Evolutionary conservation across 202 grass and related monocot species (phyloP).

Genomic region (Carex arenaria): DNA sequence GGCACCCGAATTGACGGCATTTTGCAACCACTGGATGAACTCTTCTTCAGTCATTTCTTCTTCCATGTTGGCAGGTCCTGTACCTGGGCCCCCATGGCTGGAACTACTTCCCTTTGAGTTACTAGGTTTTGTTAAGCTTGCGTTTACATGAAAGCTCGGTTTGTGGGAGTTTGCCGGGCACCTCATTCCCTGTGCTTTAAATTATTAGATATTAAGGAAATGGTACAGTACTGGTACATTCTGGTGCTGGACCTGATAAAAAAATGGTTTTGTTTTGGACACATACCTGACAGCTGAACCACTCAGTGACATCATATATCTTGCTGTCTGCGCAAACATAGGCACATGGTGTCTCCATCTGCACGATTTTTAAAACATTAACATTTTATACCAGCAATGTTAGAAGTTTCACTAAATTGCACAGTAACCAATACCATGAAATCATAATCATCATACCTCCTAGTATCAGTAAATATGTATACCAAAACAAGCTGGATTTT

Average conservation of each 20-base stretch:
- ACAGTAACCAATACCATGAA: not conserved
- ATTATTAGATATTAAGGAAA: conserved; percentile 14
- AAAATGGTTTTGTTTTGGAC: conserved; percentile 1
- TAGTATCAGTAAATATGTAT: not conserved
- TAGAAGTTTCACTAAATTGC: not conserved
- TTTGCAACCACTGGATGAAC: conserved; percentile 94
- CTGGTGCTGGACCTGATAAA: not conserved
- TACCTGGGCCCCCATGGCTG: conserved; percentile 28
- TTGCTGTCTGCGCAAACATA: conserved; percentile 91
- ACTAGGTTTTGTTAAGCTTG: conserved; percentile 61
- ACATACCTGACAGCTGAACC: conserved; percentile 91
- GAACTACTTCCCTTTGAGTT: conserved; percentile 59
- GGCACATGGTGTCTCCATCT: conserved; percentile 64
- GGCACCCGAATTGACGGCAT: conserved; percentile 67
- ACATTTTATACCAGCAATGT: conserved; percentile 24
- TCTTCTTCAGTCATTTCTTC: conserved; percentile 65
- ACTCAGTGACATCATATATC: conserved; percentile 94
- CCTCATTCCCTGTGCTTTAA: conserved; percentile 71
- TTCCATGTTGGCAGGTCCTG: conserved; percentile 42
- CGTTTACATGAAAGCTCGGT: conserved; percentile 90
- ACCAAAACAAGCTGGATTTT: not conserved
- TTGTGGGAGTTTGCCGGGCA: conserved; percentile 86
- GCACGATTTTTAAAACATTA: conserved; percentile 34
- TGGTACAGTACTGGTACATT: not conserved
- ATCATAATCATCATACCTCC: not conserved